Percentiles rank a stretch among this genome's conserved stretches.
These are phyloP conservation scores for Pueraria montana DNA, from an alignment of 306 rosid genomes.

Conservation along the genomic window DNA sequence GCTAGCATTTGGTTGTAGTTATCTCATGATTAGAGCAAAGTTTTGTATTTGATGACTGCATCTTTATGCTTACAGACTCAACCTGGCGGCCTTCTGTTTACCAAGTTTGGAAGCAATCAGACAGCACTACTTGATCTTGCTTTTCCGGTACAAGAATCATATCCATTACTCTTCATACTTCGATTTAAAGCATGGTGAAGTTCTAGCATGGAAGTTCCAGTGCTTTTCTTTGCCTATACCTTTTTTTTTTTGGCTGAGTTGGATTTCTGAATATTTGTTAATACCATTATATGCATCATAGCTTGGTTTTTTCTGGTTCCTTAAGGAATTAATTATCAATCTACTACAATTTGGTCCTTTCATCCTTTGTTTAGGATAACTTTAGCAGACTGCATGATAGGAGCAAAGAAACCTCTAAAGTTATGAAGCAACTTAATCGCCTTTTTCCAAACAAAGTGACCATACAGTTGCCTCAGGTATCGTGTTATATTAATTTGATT, in stretches of 20 bases:
- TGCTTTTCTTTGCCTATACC: constrained; percentile 18
- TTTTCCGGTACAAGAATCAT: constrained; percentile 73
- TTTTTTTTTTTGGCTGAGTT: constrained; percentile 9
- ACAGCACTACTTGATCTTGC: constrained; percentile 98
- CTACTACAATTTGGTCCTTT: constrained; percentile 34
- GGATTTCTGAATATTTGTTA: constrained; percentile 16
- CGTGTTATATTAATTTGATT: constrained; percentile 18
- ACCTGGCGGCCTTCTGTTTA: constrained; percentile 86
- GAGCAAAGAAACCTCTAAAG: constrained; percentile 86
- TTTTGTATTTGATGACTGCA: constrained; percentile 38
- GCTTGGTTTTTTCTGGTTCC: constrained; percentile 22
- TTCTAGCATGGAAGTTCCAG: constrained; percentile 19
- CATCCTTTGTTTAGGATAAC: constrained; percentile 67
- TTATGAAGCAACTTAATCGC: constrained; percentile 79
- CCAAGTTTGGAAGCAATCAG: constrained; percentile 89
- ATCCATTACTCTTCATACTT: neutral
- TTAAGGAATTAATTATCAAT: constrained; percentile 13
- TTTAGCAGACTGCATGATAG: constrained; percentile 83
- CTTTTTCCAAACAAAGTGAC: constrained; percentile 92
- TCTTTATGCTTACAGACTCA: constrained; percentile 67
- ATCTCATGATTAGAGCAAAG: neutral
- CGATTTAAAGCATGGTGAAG: constrained; percentile 12
- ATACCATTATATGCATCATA: constrained; percentile 3
- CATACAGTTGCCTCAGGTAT: constrained; percentile 92
- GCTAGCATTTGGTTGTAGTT: constrained; percentile 17